phyloP scores from a whole-genome alignment of 345 rosid genomes.

The Luvunga scandens region DNA sequence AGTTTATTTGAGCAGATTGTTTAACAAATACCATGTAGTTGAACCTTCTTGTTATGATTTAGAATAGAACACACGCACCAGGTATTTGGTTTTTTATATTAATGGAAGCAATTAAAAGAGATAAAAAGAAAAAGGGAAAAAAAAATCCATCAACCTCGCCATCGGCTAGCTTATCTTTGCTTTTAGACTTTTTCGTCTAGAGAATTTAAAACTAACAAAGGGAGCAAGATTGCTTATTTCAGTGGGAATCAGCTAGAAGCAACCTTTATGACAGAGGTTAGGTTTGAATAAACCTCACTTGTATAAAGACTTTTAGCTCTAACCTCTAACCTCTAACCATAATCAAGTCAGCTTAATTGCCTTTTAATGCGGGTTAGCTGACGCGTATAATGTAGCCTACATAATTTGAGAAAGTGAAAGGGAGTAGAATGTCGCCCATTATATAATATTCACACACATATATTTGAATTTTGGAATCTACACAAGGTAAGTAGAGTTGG shows the following conservation, averaged over 20 bases:
- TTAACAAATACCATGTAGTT: too few relatives aligned
- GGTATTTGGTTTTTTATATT: too few relatives aligned
- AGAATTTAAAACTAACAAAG: too few relatives aligned
- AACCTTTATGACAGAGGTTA: not conserved
- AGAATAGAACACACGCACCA: too few relatives aligned
- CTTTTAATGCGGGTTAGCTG: not conserved
- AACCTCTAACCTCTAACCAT: not conserved
- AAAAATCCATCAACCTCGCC: too few relatives aligned
- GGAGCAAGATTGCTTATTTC: not conserved
- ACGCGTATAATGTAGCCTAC: not conserved
- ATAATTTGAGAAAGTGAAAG: not conserved
- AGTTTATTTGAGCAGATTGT: too few relatives aligned
- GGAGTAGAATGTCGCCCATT: not conserved
- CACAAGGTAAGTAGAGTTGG: too few relatives aligned
- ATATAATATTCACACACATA: not conserved
- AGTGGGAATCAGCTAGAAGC: not conserved
- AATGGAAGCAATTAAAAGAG: too few relatives aligned
- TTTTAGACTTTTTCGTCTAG: too few relatives aligned
- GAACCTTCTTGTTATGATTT: too few relatives aligned
- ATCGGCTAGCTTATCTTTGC: not conserved
- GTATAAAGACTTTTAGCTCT: not conserved
- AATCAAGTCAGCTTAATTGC: not conserved
- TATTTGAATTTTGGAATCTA: too few relatives aligned
- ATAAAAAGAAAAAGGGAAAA: accelerated
- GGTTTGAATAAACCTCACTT: not conserved